Base-by-base conservation (phyloP, 192 early-diverging fungal species). In the Mortierella claussenii region DNA sequence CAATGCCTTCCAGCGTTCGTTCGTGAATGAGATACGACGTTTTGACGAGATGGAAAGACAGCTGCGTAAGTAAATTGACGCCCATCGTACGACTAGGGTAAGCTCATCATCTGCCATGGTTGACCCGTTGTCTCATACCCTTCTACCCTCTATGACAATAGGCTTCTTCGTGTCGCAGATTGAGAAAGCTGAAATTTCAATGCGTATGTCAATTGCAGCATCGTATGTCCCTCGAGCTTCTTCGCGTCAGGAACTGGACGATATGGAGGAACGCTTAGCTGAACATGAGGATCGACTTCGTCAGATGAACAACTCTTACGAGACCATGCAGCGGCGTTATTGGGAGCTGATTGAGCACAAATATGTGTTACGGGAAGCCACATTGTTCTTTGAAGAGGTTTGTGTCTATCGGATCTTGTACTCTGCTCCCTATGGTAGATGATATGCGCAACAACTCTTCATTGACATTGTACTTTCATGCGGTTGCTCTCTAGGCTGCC, bases 11-110 rank as follows among this genome's bases (percentile, higher is more conserved):
- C 97, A 99, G 81, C 90, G 97, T 20, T 89, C 95, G 21, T 98
- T 95, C 81, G 98, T 98, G 23, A 91, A 84, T 55, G 95, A 98
- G 79, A 97, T 99, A 73, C 89, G 96, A 65, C 90, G 95, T 40
- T 87, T 97, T 30, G 96, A 99, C 76, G 98, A 99, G 79, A 93
- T 99, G 89, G 96, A 98, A 79, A 90, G 98, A 58, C 94, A 93
- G 64, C 83, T 96, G 51, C 93, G 97, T 93, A 86, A 82, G 89
- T 82, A n/a, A n/a, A n/a, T n/a, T n/a, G n/a, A n/a, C n/a, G n/a
- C n/a, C n/a, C n/a, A n/a, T n/a, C n/a, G n/a, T n/a, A n/a, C n/a
- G n/a, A n/a, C n/a, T n/a, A n/a, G n/a, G n/a, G n/a, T n/a, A n/a
- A n/a, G n/a, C n/a, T n/a, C n/a, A n/a, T n/a, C n/a, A n/a, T n/a